phyloP scores from a whole-genome alignment of 495 filamentous ascomycete genomes.

The Hyaloscypha hepaticicola region DNA sequence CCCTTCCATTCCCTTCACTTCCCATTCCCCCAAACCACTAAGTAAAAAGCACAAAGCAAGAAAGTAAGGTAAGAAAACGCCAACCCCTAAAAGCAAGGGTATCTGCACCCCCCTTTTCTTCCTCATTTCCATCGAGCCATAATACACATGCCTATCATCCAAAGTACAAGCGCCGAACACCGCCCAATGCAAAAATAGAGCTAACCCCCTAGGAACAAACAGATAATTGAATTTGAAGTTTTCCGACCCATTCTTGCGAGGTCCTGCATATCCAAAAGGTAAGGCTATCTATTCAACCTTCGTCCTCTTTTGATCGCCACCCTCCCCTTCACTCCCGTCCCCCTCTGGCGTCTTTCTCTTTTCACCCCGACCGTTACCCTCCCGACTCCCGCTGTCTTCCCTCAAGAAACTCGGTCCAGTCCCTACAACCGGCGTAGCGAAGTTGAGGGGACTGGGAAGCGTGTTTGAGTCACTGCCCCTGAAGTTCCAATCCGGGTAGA shows the following conservation, averaged over 20 bases:
- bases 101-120: neutral
- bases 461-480: constrained; percentile 70
- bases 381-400: constrained; percentile 48
- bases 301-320: constrained; percentile 3
- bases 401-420: constrained; percentile 68
- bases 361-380: constrained; percentile 36
- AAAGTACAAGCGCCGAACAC: neutral
- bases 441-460: constrained; percentile 86
- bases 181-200: neutral
- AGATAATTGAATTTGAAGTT: neutral
- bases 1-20: too few relatives aligned
- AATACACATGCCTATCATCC: neutral
- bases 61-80: too few relatives aligned
- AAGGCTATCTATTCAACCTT: neutral
- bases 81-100: neutral
- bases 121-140: neutral
- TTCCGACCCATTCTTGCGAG: neutral
- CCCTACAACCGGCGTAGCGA: constrained; percentile 79
- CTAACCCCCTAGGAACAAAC: neutral
- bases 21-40: too few relatives aligned
- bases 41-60: too few relatives aligned
- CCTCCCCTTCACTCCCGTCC: neutral
- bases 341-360: constrained; percentile 49
- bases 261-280: neutral
- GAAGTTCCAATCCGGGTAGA: constrained; percentile 89